Evolutionary conservation across 2,329 filamentous ascomycete genomes (phyloP).

Genomic region (Chrysoporthe deuterocubensis): DNA sequence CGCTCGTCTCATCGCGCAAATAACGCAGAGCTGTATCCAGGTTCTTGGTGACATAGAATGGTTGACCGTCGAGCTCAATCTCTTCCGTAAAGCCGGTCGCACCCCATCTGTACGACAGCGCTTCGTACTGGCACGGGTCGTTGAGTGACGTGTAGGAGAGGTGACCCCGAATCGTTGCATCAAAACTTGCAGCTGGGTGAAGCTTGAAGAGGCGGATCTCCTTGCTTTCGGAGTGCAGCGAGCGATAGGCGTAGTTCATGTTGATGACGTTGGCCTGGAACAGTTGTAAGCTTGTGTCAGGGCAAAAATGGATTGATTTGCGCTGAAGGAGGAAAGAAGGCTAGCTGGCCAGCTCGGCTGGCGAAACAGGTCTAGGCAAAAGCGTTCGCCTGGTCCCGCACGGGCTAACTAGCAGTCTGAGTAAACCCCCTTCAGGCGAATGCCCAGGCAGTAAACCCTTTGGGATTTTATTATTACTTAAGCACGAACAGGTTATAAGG

Average conservation of each 20-base stretch:
- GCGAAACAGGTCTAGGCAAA: too few relatives aligned
- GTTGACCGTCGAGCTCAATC: conserved; percentile 17
- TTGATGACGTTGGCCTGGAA: not conserved
- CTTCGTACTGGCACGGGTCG: conserved; percentile 23
- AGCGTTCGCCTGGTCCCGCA: too few relatives aligned
- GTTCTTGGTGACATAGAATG: conserved; percentile 14
- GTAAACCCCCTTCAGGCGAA: too few relatives aligned
- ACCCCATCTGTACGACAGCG: conserved; percentile 31
- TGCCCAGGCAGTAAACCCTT: too few relatives aligned
- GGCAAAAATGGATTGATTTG: too few relatives aligned
- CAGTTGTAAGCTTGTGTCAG: not conserved
- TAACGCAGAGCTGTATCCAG: conserved; percentile 25
- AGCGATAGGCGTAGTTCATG: not conserved
- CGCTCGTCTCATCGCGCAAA: conserved; percentile 11
- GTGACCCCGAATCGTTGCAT: not conserved
- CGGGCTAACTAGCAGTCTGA: too few relatives aligned
- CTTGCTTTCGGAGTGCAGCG: not conserved
- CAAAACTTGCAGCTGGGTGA: not conserved
- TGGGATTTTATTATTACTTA: too few relatives aligned
- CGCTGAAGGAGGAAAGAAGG: too few relatives aligned
- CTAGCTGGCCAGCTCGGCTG: too few relatives aligned
- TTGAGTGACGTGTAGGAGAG: not conserved
- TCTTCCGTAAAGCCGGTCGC: not conserved
- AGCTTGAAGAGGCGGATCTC: conserved; percentile 1
- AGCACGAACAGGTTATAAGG: too few relatives aligned